Conservation (phyloP, 2,329 filamentous ascomycete genomes). For the Fusarium napiforme region DNA sequence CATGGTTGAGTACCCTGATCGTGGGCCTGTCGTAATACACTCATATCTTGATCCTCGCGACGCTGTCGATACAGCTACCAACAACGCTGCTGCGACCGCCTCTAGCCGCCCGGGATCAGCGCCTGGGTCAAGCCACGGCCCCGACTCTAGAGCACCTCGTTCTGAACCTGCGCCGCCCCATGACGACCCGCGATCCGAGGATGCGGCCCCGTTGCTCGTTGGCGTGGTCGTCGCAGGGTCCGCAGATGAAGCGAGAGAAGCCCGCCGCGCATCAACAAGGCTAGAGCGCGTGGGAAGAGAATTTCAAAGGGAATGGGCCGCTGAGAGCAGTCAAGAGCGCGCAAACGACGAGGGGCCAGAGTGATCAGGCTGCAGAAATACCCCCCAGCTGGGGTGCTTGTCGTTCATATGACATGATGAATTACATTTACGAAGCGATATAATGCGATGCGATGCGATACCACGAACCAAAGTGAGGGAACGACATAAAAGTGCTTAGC, state of each 20-base stretch:
- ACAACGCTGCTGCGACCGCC: conserved; percentile 16
- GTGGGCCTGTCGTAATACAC: conserved; percentile 56
- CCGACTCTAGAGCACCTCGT: conserved; percentile 23
- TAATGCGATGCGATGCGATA: conserved; percentile 31
- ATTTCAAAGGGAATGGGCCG: conserved; percentile 65
- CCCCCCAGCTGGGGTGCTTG: conserved; percentile 1
- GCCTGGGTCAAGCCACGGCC: conserved; percentile 27
- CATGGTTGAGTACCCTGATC: conserved; percentile 65
- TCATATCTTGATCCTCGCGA: conserved; percentile 59
- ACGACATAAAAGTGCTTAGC: background rate
- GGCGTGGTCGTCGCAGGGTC: conserved; percentile 64
- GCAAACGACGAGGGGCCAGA: conserved; percentile 41
- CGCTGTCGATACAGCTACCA: conserved; percentile 24
- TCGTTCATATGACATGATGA: conserved; percentile 27
- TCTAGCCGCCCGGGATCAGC: conserved; percentile 28
- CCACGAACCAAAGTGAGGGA: conserved; percentile 10
- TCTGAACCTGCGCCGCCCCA: conserved; percentile 21
- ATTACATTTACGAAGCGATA: conserved; percentile 43
- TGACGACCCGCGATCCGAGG: conserved; percentile 43
- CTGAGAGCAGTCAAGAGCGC: conserved; percentile 43
- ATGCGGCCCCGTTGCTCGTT: conserved; percentile 63
- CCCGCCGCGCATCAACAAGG: conserved; percentile 61
- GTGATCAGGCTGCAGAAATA: conserved; percentile 24
- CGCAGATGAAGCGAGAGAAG: conserved; percentile 60
- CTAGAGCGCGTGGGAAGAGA: conserved; percentile 65